A percentile compares a stretch with the other conserved stretches of the same genome.
These are phyloP conservation scores for Dendrostoma leiphaemia DNA, from an alignment of 2,329 filamentous ascomycete genomes.

Conservation along the genomic window DNA sequence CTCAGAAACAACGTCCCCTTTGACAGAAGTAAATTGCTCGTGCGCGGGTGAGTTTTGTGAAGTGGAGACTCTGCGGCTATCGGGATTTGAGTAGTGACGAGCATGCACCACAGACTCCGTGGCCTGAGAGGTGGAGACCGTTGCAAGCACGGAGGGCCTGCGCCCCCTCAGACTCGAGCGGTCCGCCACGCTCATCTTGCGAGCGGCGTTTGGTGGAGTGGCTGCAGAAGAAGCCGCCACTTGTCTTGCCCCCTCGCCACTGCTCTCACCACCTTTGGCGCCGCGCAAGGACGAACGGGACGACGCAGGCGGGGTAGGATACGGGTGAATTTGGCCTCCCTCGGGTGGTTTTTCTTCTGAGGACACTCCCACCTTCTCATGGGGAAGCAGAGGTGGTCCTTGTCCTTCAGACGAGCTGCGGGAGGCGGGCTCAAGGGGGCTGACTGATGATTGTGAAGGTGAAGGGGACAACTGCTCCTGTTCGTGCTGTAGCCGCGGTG, in stretches of 20 bases:
- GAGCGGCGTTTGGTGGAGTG: slow-evolving; percentile 33
- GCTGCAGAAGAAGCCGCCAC: slow-evolving; percentile 31
- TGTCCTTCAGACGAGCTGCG: slow-evolving; percentile 23
- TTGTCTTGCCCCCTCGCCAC: slow-evolving; percentile 35
- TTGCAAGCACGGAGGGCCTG: slow-evolving; percentile 48
- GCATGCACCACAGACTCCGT: slow-evolving; percentile 63
- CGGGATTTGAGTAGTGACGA: slow-evolving; percentile 68
- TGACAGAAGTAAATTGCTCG: slow-evolving; percentile 34
- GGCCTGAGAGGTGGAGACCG: slow-evolving; percentile 60
- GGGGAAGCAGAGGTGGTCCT: slow-evolving; percentile 34
- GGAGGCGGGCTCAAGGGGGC: slow-evolving; percentile 22
- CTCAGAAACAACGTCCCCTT: slow-evolving; percentile 37
- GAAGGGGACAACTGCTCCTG: slow-evolving; percentile 18
- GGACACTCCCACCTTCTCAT: slow-evolving; percentile 34
- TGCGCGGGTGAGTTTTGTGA: slow-evolving; percentile 51
- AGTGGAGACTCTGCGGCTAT: slow-evolving; percentile 50
- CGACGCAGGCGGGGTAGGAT: slow-evolving; percentile 59
- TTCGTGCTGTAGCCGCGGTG: slow-evolving; percentile 17
- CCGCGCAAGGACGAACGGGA: slow-evolving; percentile 44
- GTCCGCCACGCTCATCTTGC: slow-evolving; percentile 44
- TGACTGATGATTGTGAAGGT: slow-evolving; percentile 22
- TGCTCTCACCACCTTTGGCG: slow-evolving; percentile 38
- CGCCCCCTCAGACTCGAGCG: slow-evolving; percentile 39
- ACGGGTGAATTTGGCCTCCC: slow-evolving; percentile 38
- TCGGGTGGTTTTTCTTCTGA: slow-evolving; percentile 29